These are phyloP conservation scores for Aschersonia sp. DNA, from an alignment of 2,329 filamentous ascomycete genomes.

Conservation along the genomic window DNA sequence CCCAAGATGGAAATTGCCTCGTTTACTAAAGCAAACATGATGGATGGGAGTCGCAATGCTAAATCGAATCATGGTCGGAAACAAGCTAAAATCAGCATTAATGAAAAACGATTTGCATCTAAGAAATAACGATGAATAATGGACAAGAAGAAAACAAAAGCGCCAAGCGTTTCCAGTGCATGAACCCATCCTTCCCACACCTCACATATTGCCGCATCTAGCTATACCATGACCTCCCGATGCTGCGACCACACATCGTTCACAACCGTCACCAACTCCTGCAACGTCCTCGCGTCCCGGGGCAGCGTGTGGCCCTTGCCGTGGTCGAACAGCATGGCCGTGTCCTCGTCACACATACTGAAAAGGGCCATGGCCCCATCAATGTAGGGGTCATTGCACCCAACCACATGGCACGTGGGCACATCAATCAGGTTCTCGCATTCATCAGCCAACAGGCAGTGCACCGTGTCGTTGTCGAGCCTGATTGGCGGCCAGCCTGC, in stretches of 20 bases:
- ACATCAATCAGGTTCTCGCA: slow-evolving; percentile 33
- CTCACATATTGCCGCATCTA: neutral
- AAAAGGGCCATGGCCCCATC: slow-evolving; percentile 46
- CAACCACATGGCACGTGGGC: slow-evolving; percentile 37
- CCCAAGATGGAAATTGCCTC: too few relatives aligned
- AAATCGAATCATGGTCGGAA: too few relatives aligned
- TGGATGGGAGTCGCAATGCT: too few relatives aligned
- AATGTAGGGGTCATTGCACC: slow-evolving; percentile 44
- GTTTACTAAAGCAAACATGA: too few relatives aligned
- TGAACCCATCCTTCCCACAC: neutral
- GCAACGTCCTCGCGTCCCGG: slow-evolving; percentile 31
- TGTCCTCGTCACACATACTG: slow-evolving; percentile 46
- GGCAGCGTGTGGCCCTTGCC: slow-evolving; percentile 51
- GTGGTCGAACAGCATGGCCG: slow-evolving; percentile 47
- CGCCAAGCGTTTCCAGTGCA: neutral
- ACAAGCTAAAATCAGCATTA: too few relatives aligned
- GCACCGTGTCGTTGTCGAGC: slow-evolving; percentile 18
- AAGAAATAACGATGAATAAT: too few relatives aligned
- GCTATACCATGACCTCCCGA: neutral
- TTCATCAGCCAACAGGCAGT: slow-evolving; percentile 33
- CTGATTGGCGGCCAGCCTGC: slow-evolving; percentile 38
- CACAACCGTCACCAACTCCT: slow-evolving; percentile 20
- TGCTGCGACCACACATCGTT: neutral
- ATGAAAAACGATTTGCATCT: too few relatives aligned
- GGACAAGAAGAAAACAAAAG: neutral